phyloP scores from a whole-genome alignment of 1,284 basidiomycete species.

The Ceratobasidium sp. region DNA sequence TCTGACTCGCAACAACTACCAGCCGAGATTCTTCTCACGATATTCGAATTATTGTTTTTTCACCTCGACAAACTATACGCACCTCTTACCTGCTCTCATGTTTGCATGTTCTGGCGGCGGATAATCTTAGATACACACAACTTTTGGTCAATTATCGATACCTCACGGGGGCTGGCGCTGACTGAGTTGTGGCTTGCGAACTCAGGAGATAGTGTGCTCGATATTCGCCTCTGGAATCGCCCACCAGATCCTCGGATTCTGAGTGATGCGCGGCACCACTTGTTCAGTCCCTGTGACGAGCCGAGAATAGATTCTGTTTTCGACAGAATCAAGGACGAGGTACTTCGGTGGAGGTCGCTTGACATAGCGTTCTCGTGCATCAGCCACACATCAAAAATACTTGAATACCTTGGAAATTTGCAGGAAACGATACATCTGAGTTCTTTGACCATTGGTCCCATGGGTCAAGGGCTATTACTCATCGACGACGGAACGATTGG shows the following conservation, averaged over 20 bases:
- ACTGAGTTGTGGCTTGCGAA: conserved; percentile 2
- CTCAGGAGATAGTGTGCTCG: neutral
- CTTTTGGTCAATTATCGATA: neutral
- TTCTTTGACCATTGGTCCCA: neutral
- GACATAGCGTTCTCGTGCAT: conserved; percentile 3
- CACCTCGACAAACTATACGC: neutral
- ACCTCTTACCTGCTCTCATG: conserved; percentile 9
- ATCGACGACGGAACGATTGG: neutral
- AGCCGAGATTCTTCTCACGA: neutral
- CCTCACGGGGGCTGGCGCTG: neutral
- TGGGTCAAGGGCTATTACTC: neutral
- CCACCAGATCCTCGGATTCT: neutral
- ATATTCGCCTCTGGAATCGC: neutral
- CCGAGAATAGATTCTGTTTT: neutral
- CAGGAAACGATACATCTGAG: neutral
- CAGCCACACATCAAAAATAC: neutral
- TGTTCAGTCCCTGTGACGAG: neutral
- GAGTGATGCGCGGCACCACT: no score
- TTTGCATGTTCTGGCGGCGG: neutral
- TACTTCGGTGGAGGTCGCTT: neutral
- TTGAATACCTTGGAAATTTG: neutral
- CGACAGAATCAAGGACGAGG: neutral
- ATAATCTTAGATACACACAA: neutral
- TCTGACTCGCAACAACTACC: neutral
- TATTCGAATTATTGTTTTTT: neutral